These are phyloP conservation scores for Cordyceps javanica DNA, from an alignment of 2,329 filamentous ascomycete genomes.

Conservation along the genomic window DNA sequence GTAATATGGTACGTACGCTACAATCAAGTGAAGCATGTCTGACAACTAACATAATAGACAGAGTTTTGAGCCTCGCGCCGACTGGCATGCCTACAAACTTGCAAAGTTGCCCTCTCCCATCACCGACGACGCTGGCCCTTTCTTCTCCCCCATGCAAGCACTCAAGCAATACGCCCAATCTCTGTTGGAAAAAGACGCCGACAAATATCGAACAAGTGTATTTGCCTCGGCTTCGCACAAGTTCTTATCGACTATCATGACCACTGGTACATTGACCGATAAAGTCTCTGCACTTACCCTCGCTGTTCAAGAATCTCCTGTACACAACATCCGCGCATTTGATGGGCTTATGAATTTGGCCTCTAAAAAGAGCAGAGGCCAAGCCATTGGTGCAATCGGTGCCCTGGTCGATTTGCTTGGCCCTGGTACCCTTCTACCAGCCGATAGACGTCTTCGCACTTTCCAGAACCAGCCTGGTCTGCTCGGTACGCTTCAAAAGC, in stretches of 20 bases:
- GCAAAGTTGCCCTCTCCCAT: conserved; percentile 36
- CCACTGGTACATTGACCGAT: conserved; percentile 91
- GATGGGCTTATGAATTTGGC: conserved; percentile 77
- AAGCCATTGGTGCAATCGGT: conserved; percentile 85
- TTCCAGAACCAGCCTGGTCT: conserved; percentile 78
- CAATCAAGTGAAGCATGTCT: conserved; percentile 16
- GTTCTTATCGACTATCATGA: conserved; percentile 96
- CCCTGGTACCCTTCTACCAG: conserved; percentile 77
- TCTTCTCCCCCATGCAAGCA: conserved; percentile 38
- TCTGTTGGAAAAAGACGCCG: conserved; percentile 72
- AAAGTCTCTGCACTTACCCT: conserved; percentile 94
- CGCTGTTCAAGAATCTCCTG: conserved; percentile 88
- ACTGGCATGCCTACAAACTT: conserved; percentile 47
- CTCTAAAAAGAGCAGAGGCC: conserved; percentile 88
- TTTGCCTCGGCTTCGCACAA: conserved; percentile 83
- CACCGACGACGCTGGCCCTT: conserved; percentile 39
- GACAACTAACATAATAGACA: conserved; percentile 33
- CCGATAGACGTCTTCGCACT: conserved; percentile 70
- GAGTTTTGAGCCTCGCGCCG: conserved; percentile 52
- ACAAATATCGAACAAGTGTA: conserved; percentile 65
- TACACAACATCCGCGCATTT: conserved; percentile 86
- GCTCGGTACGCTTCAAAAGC: conserved; percentile 61
- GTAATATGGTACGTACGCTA: conserved; percentile 28
- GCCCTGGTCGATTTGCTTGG: conserved; percentile 93
- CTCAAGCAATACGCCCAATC: conserved; percentile 65